Evolutionary conservation across 192 early-diverging fungal genomes (phyloP).

Genomic region (Rhizophagus sp.): DNA sequence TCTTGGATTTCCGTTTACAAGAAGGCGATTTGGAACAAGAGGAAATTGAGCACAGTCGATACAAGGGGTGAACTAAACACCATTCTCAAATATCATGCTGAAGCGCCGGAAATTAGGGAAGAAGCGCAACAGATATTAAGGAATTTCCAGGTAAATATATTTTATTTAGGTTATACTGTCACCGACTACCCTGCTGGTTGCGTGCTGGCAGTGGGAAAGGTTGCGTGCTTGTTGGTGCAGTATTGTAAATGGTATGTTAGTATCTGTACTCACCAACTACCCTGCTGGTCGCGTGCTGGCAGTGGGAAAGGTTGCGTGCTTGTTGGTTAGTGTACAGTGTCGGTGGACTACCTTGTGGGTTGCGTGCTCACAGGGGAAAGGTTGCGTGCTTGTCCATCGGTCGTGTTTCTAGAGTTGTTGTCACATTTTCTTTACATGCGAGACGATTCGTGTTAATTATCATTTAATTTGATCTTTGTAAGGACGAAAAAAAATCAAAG

Average conservation of each 20-base stretch:
- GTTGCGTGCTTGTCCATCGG: not conserved
- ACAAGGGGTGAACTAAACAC: conserved; percentile 15
- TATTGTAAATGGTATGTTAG: not conserved
- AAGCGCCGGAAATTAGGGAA: conserved; percentile 12
- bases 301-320: conserved; percentile 7
- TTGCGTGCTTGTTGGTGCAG: conserved; percentile 19
- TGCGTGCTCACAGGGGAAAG: conserved; percentile 20
- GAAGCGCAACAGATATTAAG: not conserved
- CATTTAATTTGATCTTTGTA: not conserved
- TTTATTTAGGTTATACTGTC: not conserved
- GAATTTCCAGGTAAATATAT: conserved; percentile 22
- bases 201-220: conserved; percentile 11
- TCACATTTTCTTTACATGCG: conserved; percentile 2
- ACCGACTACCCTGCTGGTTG: conserved; percentile 11
- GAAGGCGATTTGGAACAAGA: conserved; percentile 18
- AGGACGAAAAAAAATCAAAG: conserved; percentile 16
- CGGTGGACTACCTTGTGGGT: conserved; percentile 4
- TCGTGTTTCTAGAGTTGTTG: not conserved
- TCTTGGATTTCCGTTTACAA: conserved; percentile 20
- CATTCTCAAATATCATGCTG: conserved; percentile 7
- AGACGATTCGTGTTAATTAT: not conserved
- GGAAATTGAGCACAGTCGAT: conserved; percentile 15
- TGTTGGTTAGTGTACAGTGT: conserved; percentile 14
- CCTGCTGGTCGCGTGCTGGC: conserved; percentile 1
- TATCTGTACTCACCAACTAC: not conserved